Evolutionary conservation across 2,329 filamentous ascomycete genomes (phyloP).

Genomic region (Mycosphaerella arachidis): DNA sequence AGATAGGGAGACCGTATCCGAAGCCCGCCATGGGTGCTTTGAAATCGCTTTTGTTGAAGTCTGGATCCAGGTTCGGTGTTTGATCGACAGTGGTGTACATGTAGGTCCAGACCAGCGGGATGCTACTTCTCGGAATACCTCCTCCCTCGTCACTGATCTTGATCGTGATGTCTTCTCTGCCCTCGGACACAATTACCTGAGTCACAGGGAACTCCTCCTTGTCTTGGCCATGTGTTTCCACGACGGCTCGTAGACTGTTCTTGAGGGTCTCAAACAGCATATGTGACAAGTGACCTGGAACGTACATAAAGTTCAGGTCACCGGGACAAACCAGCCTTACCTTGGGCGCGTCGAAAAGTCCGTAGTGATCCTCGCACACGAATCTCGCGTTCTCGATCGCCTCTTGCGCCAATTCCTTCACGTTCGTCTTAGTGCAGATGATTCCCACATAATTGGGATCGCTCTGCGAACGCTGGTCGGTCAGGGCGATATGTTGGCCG

Average conservation of each 20-base stretch:
- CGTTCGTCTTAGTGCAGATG: conserved; percentile 98
- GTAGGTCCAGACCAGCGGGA: conserved; percentile 98
- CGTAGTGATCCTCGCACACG: conserved; percentile 97
- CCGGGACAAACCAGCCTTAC: conserved; percentile 86
- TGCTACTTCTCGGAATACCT: conserved; percentile 86
- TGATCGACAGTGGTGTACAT: conserved; percentile 99
- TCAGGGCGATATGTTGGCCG: conserved; percentile 94
- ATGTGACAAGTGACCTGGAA: conserved; percentile 95
- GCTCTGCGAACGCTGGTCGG: conserved; percentile 81
- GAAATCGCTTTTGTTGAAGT: conserved; percentile 98
- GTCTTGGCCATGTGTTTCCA: conserved; percentile 90
- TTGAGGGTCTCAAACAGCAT: conserved; percentile 99
- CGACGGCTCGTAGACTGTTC: conserved; percentile 93
- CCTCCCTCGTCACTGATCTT: conserved; percentile 97
- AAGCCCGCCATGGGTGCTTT: conserved; percentile 99
- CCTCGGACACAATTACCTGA: conserved; percentile 95
- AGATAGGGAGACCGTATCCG: conserved; percentile 95
- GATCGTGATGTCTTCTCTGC: conserved; percentile 97
- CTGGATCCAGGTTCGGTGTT: conserved; percentile 89
- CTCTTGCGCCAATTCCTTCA: conserved; percentile 88
- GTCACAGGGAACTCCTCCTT: conserved; percentile 95
- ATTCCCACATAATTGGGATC: conserved; percentile 96
- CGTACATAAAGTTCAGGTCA: conserved; percentile 97
- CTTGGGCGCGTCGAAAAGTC: conserved; percentile 92
- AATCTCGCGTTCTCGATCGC: conserved; percentile 99